Base-by-base conservation (phyloP, 768 basidiomycete species). In the Cystobasidium onofrii region DNA sequence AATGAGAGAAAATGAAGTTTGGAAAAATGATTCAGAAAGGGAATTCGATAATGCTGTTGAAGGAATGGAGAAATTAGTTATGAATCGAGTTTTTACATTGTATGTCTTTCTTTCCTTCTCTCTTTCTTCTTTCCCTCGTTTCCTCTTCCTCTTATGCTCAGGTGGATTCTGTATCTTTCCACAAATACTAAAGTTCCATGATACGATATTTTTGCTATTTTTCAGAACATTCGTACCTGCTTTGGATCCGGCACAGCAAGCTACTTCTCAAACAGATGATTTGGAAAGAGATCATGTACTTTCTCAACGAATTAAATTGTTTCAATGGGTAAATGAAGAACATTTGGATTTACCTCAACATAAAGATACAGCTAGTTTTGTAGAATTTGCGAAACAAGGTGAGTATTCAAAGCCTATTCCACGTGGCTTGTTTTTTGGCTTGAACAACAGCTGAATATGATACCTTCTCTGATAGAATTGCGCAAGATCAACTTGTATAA, bases 11-110 rank as follows among this genome's bases (percentile, higher is more conserved):
- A 85, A 85, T 33, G 92, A 93, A 25, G 83, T 89, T 0, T 77
- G 93, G 94, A 87, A 86, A 79, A 87, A 87, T 73, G 86, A 86
- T 0, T 84, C 88, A 1, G 88, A 91, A 25, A 82, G 83, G 6
- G 93, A 98, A 81, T 97, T 99, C 76, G 96, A 98, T 67, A 94
- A 95, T 78, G 92, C 93, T 0, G 86, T 92, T 84, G 96, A 99
- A 82, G 94, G 93, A 64, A 97, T 98, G 92, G 96, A 99, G 84
- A 99, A 99, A 81, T 86, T 99, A 7, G 96, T 99, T 77, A 98
- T 99, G 96, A 99, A 98, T 78, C 85, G 92, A 64, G 83, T 98
- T 65, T 98, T 96, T 81, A 91, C 93, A 78, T 92, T 90, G 94
- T 97, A 75, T 80, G 90, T 87, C 17, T 34, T 23, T 6, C 18